These are phyloP conservation scores for Termitomyces sp. DNA, from an alignment of 1,284 basidiomycete species.

Conservation along the genomic window DNA sequence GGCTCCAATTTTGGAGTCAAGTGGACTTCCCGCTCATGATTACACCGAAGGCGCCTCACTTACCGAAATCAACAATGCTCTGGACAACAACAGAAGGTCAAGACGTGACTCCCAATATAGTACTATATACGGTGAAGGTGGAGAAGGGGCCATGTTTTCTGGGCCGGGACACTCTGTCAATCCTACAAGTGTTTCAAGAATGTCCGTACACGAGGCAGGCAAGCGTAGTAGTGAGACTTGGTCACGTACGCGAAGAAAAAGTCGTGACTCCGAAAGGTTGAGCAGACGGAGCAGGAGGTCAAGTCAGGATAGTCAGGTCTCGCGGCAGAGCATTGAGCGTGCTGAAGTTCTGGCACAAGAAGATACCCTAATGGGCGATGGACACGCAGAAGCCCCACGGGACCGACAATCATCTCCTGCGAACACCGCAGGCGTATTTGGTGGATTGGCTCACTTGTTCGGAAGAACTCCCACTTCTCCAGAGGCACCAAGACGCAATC, in stretches of 20 bases:
- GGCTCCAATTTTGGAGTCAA: conserved; percentile 34
- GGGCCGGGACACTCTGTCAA: conserved; percentile 68
- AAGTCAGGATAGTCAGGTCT: conserved; percentile 47
- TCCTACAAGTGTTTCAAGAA: conserved; percentile 72
- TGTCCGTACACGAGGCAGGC: conserved; percentile 57
- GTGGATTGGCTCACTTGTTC: conserved; percentile 68
- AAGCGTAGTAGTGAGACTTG: conserved; percentile 53
- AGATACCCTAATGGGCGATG: conserved; percentile 25
- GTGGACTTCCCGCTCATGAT: conserved; percentile 39
- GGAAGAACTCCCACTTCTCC: conserved; percentile 39
- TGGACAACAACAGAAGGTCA: conserved; percentile 43
- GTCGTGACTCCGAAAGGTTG: conserved; percentile 40
- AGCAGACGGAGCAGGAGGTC: conserved; percentile 34
- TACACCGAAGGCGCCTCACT: conserved; percentile 82
- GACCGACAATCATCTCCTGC: conserved; percentile 34
- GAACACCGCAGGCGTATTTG: conserved; percentile 52
- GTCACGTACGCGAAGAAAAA: conserved; percentile 47
- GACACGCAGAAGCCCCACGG: conserved; percentile 22
- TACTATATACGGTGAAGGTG: conserved; percentile 49
- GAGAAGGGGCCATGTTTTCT: conserved; percentile 66
- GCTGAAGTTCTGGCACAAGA: conserved; percentile 26
- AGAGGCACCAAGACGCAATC: conserved; percentile 40
- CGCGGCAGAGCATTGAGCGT: conserved; percentile 31
- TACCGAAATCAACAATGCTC: conserved; percentile 59
- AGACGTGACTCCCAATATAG: conserved; percentile 66